Evolutionary conservation across 176 grass and related monocot species (phyloP), one percentile per base, ranked within the genome.

Genomic region (Bothriochloa decipiens): DNA sequence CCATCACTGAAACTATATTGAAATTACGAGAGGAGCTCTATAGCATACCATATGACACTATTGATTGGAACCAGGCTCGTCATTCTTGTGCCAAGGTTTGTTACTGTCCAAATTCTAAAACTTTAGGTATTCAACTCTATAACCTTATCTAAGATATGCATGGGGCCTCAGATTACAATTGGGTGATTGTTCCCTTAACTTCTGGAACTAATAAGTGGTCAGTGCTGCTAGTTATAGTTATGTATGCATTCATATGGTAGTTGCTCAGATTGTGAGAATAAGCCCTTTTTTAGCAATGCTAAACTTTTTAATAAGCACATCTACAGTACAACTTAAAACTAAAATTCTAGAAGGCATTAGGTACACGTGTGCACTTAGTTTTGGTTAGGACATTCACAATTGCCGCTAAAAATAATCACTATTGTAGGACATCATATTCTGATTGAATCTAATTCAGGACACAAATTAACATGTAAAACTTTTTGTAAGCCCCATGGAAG

Each of bases 21-120:
- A 32, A 60, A 86, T 69, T 92, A 66, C 65, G 90, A 15, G 77
- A 82, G 36, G 86, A 72, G n/a, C 40, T 72, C 2, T 72, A 72
- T 46, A 72, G n/a, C 5, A 46, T 46, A 15, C 69, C 69, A 86
- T 92, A 88, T 68, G 57, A 79, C 3, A 72, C 35, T 37, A 86
- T 92, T 66, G 67, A 92, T 29, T 92, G 90, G 90, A 60, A 80
- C 8, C 28, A 53, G 36, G 86, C 86, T 46, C 82, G 86, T 29
- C 72, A 79, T 50, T 78, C 84, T 35, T 92, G 90, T 74, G 86
- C 90, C 10, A 86, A 92, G 90, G 90, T 91, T 29, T 66, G 72
- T 79, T 67, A 28, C 23, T 58, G 35, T 40, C 7, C 53, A 64
- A 57, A 7, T n/a, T 70, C 11, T 46, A 46, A 8, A 25, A 45